Evolutionary conservation across 768 basidiomycete species (phyloP).

Genomic region (Vishniacozyma victoriae): DNA sequence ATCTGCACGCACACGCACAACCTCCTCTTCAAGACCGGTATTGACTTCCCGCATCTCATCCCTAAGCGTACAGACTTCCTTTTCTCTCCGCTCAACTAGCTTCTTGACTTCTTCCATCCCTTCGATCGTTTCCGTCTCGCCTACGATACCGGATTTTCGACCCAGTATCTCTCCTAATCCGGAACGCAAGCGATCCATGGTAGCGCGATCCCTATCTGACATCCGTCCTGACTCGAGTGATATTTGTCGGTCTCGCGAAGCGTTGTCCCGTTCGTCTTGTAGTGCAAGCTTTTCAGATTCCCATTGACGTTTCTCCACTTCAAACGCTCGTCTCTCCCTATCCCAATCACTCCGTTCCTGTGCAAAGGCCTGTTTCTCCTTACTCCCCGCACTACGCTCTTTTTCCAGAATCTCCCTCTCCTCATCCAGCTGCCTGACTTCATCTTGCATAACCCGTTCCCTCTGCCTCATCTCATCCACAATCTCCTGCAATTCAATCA

Average conservation of each 20-base stretch:
- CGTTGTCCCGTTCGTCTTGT: slow-evolving; percentile 11
- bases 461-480: slow-evolving; percentile 33
- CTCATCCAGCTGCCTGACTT: slow-evolving; percentile 24
- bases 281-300: slow-evolving; percentile 18
- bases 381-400: not conserved
- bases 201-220: slow-evolving; percentile 19
- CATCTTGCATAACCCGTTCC: slow-evolving; percentile 34
- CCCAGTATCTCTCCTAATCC: slow-evolving; percentile 24
- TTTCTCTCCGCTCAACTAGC: slow-evolving; percentile 29
- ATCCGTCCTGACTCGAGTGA: slow-evolving; percentile 14
- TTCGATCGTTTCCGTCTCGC: slow-evolving; percentile 25
- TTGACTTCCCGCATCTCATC: slow-evolving; percentile 46
- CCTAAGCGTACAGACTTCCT: slow-evolving; percentile 29
- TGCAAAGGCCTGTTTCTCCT: slow-evolving; percentile 3
- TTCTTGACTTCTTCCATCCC: slow-evolving; percentile 29
- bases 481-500: slow-evolving; percentile 35
- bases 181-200: slow-evolving; percentile 21
- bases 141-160: slow-evolving; percentile 8
- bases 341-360: slow-evolving; percentile 15
- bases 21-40: slow-evolving; percentile 44
- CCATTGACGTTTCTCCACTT: slow-evolving; percentile 12
- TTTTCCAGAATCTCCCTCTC: too few relatives aligned
- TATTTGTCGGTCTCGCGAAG: slow-evolving; percentile 13
- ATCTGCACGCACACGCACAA: slow-evolving; percentile 34
- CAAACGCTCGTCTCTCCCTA: slow-evolving; percentile 14